Percentiles rank a stretch among this genome's conserved stretches.
Conservation (phyloP, 2,329 filamentous ascomycete genomes). For the Cadophora sp. region DNA sequence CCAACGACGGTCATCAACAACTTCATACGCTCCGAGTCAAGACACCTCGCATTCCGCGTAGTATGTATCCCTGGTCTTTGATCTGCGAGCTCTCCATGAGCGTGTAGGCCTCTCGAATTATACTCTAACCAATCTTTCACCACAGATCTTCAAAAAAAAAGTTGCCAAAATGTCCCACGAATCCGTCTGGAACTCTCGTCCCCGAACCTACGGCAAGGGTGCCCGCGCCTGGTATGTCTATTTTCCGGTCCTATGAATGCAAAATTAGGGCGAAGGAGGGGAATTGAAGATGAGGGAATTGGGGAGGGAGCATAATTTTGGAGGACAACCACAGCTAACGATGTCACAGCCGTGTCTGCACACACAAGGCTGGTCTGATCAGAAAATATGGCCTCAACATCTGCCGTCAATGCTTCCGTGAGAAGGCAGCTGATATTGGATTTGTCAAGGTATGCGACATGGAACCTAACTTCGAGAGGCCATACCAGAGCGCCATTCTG, state of each 20-base stretch:
- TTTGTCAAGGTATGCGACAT: slow-evolving; percentile 67
- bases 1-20: slow-evolving; percentile 10
- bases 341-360: slow-evolving; percentile 74
- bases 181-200: slow-evolving; percentile 99
- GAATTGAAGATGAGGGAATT: background rate
- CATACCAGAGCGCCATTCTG: background rate
- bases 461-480: background rate
- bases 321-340: slow-evolving; percentile 26
- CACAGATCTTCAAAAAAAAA: slow-evolving; percentile 15
- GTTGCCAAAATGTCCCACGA: slow-evolving; percentile 76
- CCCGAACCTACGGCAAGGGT: slow-evolving; percentile 97
- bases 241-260: background rate
- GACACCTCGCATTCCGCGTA: slow-evolving; percentile 14
- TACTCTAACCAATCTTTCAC: slow-evolving; percentile 10
- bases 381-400: slow-evolving; percentile 98
- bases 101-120: too few species aligned
- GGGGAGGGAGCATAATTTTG: background rate
- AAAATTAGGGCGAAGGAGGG: background rate
- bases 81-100: background rate
- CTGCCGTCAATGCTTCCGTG: slow-evolving; percentile 81
- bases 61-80: slow-evolving; percentile 1
- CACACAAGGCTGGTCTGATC: slow-evolving; percentile 98
- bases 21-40: slow-evolving; percentile 6
- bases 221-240: slow-evolving; percentile 85
- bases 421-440: slow-evolving; percentile 75